Conservation (phyloP, 495 filamentous ascomycete genomes). For the Neurospora discreta region DNA sequence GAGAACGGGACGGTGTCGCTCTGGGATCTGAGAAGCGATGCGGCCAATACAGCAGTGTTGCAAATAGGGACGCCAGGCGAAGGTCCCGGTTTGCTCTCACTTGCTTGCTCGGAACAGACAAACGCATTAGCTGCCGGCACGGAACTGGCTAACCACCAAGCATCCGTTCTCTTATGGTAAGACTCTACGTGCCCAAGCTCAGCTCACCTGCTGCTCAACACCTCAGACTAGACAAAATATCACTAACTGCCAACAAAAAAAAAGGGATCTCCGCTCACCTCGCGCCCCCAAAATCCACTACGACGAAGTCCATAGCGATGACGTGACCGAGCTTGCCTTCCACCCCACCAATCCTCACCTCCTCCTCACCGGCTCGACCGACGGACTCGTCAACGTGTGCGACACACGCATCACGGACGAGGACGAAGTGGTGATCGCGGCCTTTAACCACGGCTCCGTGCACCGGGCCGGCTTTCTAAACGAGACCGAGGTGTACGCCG, state of each 20-base stretch:
- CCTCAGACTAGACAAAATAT: not conserved
- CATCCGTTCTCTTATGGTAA: slow-evolving; percentile 66
- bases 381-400: slow-evolving; percentile 80
- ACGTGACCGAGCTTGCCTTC: slow-evolving; percentile 76
- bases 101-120: slow-evolving; percentile 47
- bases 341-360: slow-evolving; percentile 52
- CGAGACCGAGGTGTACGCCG: slow-evolving; percentile 54
- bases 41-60: slow-evolving; percentile 19
- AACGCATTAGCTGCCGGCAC: slow-evolving; percentile 64
- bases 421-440: slow-evolving; percentile 74
- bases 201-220: not conserved
- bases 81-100: slow-evolving; percentile 50
- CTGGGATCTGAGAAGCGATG: slow-evolving; percentile 44
- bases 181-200: not conserved
- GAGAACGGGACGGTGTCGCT: slow-evolving; percentile 48
- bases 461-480: slow-evolving; percentile 75
- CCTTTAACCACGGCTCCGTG: slow-evolving; percentile 82
- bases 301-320: slow-evolving; percentile 82
- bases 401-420: slow-evolving; percentile 65
- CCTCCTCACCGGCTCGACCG: slow-evolving; percentile 81
- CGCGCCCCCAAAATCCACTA: slow-evolving; percentile 47
- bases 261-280: slow-evolving; percentile 58
- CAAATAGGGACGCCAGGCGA: slow-evolving; percentile 27
- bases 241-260: not conserved
- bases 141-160: slow-evolving; percentile 63